A percentile compares a stretch with the other conserved stretches of the same genome.
phyloP scores from a whole-genome alignment of 352 stramenopile genomes.

The Phytophthora constricta region DNA sequence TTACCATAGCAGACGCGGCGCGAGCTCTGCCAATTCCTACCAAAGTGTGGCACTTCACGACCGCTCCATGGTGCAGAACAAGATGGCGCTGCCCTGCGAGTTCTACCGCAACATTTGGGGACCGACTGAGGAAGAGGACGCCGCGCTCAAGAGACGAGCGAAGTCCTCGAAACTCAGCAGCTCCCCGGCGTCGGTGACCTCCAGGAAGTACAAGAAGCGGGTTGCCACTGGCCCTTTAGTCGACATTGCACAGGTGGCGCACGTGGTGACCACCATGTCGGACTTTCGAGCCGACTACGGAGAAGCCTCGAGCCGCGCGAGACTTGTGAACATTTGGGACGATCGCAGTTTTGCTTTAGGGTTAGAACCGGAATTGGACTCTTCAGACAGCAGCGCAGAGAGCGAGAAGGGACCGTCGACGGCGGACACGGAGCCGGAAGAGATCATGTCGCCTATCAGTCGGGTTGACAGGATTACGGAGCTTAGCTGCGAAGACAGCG shows the following conservation, averaged over 20 bases:
- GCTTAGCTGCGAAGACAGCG: conserved; percentile 51
- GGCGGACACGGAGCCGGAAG: conserved; percentile 41
- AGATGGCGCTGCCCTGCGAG: conserved; percentile 50
- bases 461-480: conserved; percentile 50
- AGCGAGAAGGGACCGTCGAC: conserved; percentile 36
- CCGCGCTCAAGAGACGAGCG: conserved; percentile 23
- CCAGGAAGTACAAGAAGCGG: conserved; percentile 44
- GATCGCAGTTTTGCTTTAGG: conserved; percentile 37
- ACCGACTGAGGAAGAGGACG: conserved; percentile 38
- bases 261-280: conserved; percentile 68
- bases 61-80: conserved; percentile 37
- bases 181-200: conserved; percentile 27
- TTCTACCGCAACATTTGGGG: conserved; percentile 75
- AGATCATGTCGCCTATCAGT: conserved; percentile 60
- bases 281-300: conserved; percentile 80
- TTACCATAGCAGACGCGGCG: conserved; percentile 44
- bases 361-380: conserved; percentile 14
- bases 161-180: conserved; percentile 25
- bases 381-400: conserved; percentile 6
- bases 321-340: conserved; percentile 66
- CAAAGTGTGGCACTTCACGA: conserved; percentile 48
- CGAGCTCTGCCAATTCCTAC: conserved; percentile 30
- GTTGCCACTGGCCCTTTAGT: conserved; percentile 47
- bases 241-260: conserved; percentile 75
- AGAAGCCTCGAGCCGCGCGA: conserved; percentile 26